phyloP scores from a whole-genome alignment of 306 rosid genomes.

The Vigna reflexopilosa region DNA sequence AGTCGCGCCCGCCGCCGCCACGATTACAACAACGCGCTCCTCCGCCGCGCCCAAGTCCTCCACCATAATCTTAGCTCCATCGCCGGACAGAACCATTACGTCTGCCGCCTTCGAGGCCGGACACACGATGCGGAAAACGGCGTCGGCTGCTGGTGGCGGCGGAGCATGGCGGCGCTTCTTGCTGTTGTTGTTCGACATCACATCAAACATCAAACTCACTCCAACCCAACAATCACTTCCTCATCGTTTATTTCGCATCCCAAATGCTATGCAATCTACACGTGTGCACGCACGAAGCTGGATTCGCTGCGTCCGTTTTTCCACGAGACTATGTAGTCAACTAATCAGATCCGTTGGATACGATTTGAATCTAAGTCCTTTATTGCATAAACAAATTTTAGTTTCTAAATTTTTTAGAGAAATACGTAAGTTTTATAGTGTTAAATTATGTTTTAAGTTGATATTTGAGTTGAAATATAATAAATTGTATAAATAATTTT shows the following conservation, averaged over 20 bases:
- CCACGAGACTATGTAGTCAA: background rate
- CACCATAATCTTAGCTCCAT: slow-evolving; percentile 55
- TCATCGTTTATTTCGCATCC: background rate
- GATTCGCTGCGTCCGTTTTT: background rate
- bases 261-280: background rate
- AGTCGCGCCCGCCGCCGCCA: background rate
- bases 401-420: too few relatives aligned
- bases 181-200: slow-evolving; percentile 48
- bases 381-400: background rate
- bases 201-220: background rate
- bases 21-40: slow-evolving; percentile 53
- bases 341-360: background rate
- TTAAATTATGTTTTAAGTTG: too few relatives aligned
- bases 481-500: too few relatives aligned
- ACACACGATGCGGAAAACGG: slow-evolving; percentile 64
- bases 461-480: too few relatives aligned
- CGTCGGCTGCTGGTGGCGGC: slow-evolving; percentile 42
- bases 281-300: background rate
- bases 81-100: background rate
- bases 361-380: background rate
- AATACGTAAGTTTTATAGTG: too few relatives aligned
- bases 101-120: slow-evolving; percentile 54
- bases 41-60: slow-evolving; percentile 56
- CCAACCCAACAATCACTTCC: background rate
- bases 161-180: slow-evolving; percentile 58